phyloP scores from a whole-genome alignment of 2,329 filamentous ascomycete genomes.

The Ascochyta lentis region DNA sequence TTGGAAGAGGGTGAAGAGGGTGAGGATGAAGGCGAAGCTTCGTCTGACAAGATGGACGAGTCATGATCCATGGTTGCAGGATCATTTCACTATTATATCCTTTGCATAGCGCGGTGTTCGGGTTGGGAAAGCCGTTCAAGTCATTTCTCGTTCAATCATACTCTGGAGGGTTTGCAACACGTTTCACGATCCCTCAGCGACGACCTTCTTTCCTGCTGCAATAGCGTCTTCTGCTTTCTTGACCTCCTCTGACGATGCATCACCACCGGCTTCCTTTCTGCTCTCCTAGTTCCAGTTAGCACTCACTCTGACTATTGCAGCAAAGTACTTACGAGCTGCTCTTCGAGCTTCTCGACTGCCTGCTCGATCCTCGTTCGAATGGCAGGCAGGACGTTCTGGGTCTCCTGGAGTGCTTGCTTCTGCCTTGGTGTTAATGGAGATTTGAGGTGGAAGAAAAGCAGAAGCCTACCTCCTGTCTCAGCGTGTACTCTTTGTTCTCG shows the following conservation, averaged over 20 bases:
- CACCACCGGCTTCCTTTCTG: conserved; percentile 49
- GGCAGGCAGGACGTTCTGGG: conserved; percentile 78
- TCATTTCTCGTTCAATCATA: conserved; percentile 15
- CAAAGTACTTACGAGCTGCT: conserved; percentile 70
- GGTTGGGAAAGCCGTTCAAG: conserved; percentile 12
- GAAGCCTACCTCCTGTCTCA: conserved; percentile 81
- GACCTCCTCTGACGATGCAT: conserved; percentile 52
- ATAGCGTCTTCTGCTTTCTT: conserved; percentile 54
- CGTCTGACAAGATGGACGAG: conserved; percentile 39
- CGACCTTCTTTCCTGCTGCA: conserved; percentile 47
- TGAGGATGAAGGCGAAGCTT: conserved; percentile 37
- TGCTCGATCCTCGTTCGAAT: conserved; percentile 74
- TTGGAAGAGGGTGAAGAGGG: conserved; percentile 42
- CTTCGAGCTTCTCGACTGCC: conserved; percentile 75
- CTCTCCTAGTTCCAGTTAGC: conserved; percentile 44
- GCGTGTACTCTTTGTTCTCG: conserved; percentile 76
- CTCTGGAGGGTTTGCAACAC: conserved; percentile 18
- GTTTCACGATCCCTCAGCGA: conserved; percentile 41
- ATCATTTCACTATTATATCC: conserved; percentile 8
- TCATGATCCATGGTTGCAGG: conserved; percentile 21
- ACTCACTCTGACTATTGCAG: not conserved
- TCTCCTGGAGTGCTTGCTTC: conserved; percentile 85
- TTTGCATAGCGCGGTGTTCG: conserved; percentile 47
- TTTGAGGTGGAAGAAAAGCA: too few relatives aligned
- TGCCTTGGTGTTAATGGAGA: conserved; percentile 46